Evolutionary conservation across 2,329 filamentous ascomycete genomes (phyloP).

Genomic region (Epichloe hybrida): DNA sequence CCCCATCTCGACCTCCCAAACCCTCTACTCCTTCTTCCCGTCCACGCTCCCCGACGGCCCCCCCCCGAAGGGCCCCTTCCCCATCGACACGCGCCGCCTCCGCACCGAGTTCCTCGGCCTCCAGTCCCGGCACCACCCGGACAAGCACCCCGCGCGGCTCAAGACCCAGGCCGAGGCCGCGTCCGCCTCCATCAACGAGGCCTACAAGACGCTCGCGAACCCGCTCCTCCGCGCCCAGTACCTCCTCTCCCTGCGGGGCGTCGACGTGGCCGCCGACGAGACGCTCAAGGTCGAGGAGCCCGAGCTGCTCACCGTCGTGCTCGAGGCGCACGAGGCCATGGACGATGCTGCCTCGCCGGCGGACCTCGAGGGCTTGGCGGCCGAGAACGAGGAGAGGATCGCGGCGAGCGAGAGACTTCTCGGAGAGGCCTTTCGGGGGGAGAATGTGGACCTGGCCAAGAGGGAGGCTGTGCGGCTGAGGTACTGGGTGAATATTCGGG

Average conservation of each 20-base stretch:
- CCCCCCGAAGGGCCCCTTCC: constrained; percentile 65
- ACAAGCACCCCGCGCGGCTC: constrained; percentile 43
- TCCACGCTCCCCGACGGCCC: constrained; percentile 61
- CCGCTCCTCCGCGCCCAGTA: constrained; percentile 83
- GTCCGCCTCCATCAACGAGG: constrained; percentile 80
- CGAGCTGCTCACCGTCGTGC: constrained; percentile 61
- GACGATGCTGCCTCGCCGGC: constrained; percentile 57
- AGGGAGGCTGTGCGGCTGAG: constrained; percentile 62
- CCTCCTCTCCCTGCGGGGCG: constrained; percentile 57
- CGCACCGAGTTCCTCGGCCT: constrained; percentile 77
- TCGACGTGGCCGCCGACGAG: constrained; percentile 73
- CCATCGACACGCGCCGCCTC: constrained; percentile 54
- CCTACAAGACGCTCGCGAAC: constrained; percentile 70
- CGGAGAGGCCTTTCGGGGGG: constrained; percentile 48
- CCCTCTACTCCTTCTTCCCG: constrained; percentile 84
- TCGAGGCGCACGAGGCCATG: constrained; percentile 67
- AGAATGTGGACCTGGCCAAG: constrained; percentile 53
- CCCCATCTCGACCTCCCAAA: constrained; percentile 16
- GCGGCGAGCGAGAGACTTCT: constrained; percentile 46
- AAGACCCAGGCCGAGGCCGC: constrained; percentile 56
- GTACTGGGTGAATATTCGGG: constrained; percentile 83
- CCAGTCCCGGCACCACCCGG: constrained; percentile 65
- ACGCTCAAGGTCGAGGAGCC: constrained; percentile 52
- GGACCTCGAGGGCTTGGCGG: constrained; percentile 45
- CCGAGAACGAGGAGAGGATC: constrained; percentile 57